A percentile compares a stretch with the other conserved stretches of the same genome.
Evolutionary conservation across 1,139 yeast genomes (phyloP).

Genomic region (Zygosaccharomyces sapae): DNA sequence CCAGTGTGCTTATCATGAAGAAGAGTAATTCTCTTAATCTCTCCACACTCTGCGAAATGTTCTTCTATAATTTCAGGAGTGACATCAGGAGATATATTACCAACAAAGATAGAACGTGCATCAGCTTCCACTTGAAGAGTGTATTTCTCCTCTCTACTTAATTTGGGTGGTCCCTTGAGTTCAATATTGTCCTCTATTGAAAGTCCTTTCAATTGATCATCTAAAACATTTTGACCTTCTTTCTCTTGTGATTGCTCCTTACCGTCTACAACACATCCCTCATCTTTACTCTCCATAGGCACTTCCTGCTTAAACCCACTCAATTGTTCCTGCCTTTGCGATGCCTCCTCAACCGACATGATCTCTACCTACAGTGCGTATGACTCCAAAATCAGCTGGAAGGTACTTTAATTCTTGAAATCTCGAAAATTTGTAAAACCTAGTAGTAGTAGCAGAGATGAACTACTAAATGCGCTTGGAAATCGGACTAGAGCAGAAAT

Average conservation of each 20-base stretch:
- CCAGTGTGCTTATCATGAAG: slow-evolving; percentile 44
- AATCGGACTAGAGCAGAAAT: not conserved
- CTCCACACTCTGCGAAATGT: slow-evolving; percentile 70
- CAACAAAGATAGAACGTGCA: slow-evolving; percentile 77
- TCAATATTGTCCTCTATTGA: slow-evolving; percentile 6
- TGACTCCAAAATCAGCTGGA: not conserved
- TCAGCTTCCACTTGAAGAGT: slow-evolving; percentile 53
- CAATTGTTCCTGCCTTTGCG: not conserved
- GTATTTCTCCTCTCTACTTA: slow-evolving; percentile 13
- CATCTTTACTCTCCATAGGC: not conserved
- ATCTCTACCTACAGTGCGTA: not conserved
- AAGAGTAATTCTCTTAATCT: slow-evolving; percentile 79
- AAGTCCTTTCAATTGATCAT: slow-evolving; percentile 3
- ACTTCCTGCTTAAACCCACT: not conserved
- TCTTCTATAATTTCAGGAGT: slow-evolving; percentile 80
- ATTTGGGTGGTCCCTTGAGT: slow-evolving; percentile 4
- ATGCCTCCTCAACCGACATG: slow-evolving; percentile 6
- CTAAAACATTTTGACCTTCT: not conserved
- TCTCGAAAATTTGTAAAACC: not conserved
- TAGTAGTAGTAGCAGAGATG: not conserved
- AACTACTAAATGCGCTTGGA: not conserved
- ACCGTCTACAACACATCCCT: not conserved
- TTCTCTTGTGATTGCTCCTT: not conserved
- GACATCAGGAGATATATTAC: slow-evolving; percentile 77
- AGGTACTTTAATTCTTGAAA: slow-evolving; percentile 1